A percentile compares a stretch with the other conserved stretches of the same genome.
Conservation (phyloP, 495 filamentous ascomycete genomes). For the Daldinia childiae region DNA sequence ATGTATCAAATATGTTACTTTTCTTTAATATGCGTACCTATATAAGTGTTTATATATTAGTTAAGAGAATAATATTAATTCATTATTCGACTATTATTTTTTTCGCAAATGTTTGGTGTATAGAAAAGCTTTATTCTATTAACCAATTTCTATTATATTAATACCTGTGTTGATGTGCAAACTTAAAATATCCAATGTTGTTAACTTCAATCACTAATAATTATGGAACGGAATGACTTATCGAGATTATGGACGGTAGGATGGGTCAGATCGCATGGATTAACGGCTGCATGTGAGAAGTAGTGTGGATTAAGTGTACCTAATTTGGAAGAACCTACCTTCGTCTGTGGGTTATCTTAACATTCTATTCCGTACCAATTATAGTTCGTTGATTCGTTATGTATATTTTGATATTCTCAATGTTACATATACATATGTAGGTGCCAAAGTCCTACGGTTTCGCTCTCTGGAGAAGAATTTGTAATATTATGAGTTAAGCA, state of each 20-base stretch:
- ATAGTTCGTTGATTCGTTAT: neutral
- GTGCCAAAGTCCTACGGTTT: neutral
- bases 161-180: neutral
- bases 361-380: neutral
- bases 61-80: no score
- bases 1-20: no score
- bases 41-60: no score
- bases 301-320: constrained; percentile 1
- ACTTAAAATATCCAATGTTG: neutral
- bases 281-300: constrained; percentile 12
- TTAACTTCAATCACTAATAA: neutral
- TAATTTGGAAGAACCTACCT: constrained; percentile 33
- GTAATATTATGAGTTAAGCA: neutral
- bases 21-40: no score
- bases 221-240: constrained; percentile 14
- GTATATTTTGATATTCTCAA: neutral
- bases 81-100: no score
- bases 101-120: no score
- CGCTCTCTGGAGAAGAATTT: neutral
- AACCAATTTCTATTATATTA: neutral
- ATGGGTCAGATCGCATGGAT: constrained; percentile 28
- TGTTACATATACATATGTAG: neutral
- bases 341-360: neutral
- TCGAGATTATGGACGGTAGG: constrained; percentile 34
- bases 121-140: no score